Evolutionary conservation across 2,329 filamentous ascomycete species (phyloP).

Genomic region (Botrytis byssoidea): DNA sequence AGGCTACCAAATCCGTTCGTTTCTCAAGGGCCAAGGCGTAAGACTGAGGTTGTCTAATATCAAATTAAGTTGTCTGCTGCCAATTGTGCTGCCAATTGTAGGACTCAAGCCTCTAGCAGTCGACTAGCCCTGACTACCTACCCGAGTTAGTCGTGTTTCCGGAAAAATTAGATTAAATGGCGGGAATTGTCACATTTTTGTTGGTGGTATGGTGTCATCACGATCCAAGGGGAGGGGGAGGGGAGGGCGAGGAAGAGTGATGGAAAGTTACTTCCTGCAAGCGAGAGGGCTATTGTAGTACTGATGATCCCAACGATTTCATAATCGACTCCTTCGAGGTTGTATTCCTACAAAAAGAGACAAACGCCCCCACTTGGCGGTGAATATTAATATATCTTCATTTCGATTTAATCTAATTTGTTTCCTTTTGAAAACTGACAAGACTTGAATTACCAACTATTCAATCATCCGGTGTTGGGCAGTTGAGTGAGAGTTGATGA

Average conservation of each 20-base stretch:
- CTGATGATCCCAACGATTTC: background rate
- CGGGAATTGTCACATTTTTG: background rate
- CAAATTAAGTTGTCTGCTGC: background rate
- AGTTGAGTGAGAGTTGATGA: background rate
- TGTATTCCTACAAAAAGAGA: background rate
- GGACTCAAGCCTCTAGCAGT: slow-evolving; percentile 5
- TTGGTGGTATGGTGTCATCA: background rate
- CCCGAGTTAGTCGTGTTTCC: background rate
- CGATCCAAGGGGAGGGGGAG: background rate
- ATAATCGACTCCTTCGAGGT: background rate
- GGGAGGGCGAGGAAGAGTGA: background rate
- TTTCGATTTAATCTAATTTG: background rate
- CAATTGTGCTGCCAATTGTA: background rate
- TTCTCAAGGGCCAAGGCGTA: background rate
- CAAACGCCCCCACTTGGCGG: background rate
- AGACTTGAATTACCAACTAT: background rate
- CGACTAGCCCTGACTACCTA: background rate
- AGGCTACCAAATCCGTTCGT: background rate
- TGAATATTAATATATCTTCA: slow-evolving; percentile 1
- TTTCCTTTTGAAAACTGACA: background rate
- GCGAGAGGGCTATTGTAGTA: background rate
- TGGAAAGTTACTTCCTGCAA: background rate
- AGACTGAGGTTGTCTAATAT: background rate
- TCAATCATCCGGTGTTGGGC: background rate
- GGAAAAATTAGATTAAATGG: background rate